Evolutionary conservation across 1,284 basidiomycete species (phyloP).

Genomic region (Mrakiaceae sp.): DNA sequence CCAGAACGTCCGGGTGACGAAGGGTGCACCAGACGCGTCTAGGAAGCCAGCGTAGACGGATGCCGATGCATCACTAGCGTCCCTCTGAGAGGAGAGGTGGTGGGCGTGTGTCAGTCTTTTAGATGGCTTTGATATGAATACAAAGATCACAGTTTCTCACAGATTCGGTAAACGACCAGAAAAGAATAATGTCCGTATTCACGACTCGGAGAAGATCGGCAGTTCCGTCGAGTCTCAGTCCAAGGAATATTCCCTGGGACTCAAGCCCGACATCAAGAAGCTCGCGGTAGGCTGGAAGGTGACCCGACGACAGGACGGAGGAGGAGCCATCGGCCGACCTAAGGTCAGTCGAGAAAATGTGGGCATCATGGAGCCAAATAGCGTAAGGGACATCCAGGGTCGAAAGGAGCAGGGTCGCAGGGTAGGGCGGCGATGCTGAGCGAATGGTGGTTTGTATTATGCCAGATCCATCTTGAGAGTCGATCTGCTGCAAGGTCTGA

Average conservation of each 20-base stretch:
- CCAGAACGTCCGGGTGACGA: slow-evolving; percentile 64
- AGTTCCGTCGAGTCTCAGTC: slow-evolving; percentile 43
- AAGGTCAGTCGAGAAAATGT: too few species aligned
- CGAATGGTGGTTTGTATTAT: too few species aligned
- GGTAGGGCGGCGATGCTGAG: too few species aligned
- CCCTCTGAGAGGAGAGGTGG: slow-evolving; percentile 19
- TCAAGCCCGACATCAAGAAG: slow-evolving; percentile 28
- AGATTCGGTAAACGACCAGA: slow-evolving; percentile 51
- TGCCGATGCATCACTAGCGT: slow-evolving; percentile 24
- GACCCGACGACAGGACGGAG: background rate
- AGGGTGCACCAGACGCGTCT: slow-evolving; percentile 47
- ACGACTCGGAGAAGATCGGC: slow-evolving; percentile 44
- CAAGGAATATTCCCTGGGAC: slow-evolving; percentile 32
- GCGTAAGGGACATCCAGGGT: too few species aligned
- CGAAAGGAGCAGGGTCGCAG: too few species aligned
- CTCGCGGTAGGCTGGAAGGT: background rate
- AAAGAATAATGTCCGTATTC: slow-evolving; percentile 35
- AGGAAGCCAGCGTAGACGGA: slow-evolving; percentile 52
- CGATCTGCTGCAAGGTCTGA: too few species aligned
- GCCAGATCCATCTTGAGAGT: too few species aligned
- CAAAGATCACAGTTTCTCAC: slow-evolving; percentile 33
- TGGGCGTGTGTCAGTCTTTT: background rate
- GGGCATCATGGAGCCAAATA: too few species aligned
- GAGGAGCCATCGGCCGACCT: background rate
- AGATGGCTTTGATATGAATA: background rate